These are phyloP conservation scores for Phoenix roebelenii DNA, from an alignment of 176 grass and related monocot genomes.

Conservation along the genomic window DNA sequence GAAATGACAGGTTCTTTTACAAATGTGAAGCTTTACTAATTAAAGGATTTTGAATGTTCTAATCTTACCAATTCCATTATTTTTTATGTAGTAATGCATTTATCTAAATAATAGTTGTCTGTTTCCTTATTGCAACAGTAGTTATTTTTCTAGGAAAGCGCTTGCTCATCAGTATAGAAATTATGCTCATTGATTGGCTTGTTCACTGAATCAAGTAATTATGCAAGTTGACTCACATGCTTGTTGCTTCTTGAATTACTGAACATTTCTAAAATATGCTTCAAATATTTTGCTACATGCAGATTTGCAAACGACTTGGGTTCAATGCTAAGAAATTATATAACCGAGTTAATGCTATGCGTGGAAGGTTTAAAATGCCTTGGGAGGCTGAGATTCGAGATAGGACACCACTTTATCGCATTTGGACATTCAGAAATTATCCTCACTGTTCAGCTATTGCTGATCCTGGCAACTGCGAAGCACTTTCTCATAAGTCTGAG, in stretches of 20 bases:
- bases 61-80: no score
- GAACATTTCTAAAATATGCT: slow-evolving; percentile 12
- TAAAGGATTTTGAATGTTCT: no score
- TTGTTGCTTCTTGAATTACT: slow-evolving; percentile 19
- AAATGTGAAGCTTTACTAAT: no score
- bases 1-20: no score
- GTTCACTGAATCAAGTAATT: no score
- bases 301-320: slow-evolving; percentile 71
- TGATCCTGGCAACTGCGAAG: slow-evolving; percentile 42
- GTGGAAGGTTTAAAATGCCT: slow-evolving; percentile 50
- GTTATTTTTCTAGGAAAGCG: no score
- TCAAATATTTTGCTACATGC: slow-evolving; percentile 19
- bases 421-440: slow-evolving; percentile 82
- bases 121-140: no score
- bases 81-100: no score
- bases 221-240: not conserved
- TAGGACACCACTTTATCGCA: slow-evolving; percentile 56
- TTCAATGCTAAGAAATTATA: slow-evolving; percentile 64
- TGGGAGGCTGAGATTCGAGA: slow-evolving; percentile 70
- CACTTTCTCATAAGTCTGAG: slow-evolving; percentile 25
- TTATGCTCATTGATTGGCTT: no score
- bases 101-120: no score
- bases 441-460: slow-evolving; percentile 35
- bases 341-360: slow-evolving; percentile 63
- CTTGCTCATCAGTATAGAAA: no score